These are phyloP conservation scores for Podaxis mareebaensis DNA, from an alignment of 768 basidiomycete genomes.

Conservation along the genomic window DNA sequence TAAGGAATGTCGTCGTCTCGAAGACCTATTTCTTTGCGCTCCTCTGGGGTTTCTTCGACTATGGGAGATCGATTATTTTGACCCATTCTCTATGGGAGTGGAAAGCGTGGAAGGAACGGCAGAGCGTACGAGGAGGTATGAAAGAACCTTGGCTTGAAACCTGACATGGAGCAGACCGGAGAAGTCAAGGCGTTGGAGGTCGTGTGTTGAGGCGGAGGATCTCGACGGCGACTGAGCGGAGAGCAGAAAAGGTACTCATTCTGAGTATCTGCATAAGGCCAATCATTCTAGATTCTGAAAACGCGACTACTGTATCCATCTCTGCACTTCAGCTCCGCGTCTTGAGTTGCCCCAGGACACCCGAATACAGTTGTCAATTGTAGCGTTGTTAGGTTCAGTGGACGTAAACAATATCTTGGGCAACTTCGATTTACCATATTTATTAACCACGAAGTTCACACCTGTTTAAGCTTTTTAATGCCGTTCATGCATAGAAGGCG, in stretches of 20 bases:
- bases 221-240: slow-evolving; percentile 5
- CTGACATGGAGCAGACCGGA: not conserved
- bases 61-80: not conserved
- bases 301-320: not conserved
- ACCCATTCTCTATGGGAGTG: not conserved
- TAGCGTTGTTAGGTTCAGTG: not conserved
- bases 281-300: not conserved
- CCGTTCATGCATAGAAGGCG: too few relatives aligned
- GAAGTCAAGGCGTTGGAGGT: not conserved
- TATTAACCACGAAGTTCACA: too few relatives aligned
- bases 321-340: not conserved
- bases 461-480: too few relatives aligned
- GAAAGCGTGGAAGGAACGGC: slow-evolving; percentile 1
- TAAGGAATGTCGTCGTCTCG: slow-evolving; percentile 10
- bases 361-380: not conserved
- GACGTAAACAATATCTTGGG: not conserved
- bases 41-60: not conserved
- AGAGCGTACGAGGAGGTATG: not conserved
- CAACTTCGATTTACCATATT: too few relatives aligned
- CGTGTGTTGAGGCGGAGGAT: not conserved
- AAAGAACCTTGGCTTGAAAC: not conserved
- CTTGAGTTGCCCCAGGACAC: too few relatives aligned
- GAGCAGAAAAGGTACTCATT: slow-evolving; percentile 12
- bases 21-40: slow-evolving; percentile 12
- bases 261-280: not conserved